Base-by-base conservation (phyloP, 106 monocot species). In the Dioscorea alata region DNA sequence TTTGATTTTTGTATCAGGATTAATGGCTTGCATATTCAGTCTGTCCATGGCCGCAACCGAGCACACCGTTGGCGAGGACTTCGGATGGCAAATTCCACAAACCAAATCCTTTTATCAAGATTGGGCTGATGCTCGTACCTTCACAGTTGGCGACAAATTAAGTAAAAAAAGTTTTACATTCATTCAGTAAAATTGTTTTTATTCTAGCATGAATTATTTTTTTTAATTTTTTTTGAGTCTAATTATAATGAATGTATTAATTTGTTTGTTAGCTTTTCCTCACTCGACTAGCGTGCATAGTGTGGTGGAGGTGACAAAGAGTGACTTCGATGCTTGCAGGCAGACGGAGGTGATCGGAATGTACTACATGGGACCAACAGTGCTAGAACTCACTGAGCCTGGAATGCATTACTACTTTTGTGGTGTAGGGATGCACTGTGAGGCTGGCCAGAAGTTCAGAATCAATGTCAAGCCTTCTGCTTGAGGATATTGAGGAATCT, bases 361-460 rank as follows among this genome's bases (percentile, higher is more conserved):
- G 48, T 76, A 70, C 71, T 69, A 78, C 69, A 16, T 25, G 6
- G 88, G 91, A 8, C 81, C 88, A 8, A 68, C 85, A 54, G 68
- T 83, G 49, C 33, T 95, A 4, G 69, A 74, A 62, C 69, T 91
- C 21, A 79, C 65, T 14, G 69, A 67, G 57, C 73, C 94, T 0
- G 94, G 91, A 0, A 59, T 67, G 12, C 91, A 80, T 67, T 91
- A 84, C 81, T 88, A 79, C 81, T 84, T 75, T 73, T 88, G 79
- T 63, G 85, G 81, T 19, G 28, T 95, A 19, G 91, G 88, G 16
- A 53, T 73, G 28, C 88, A 91, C 75, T 95, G 94, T 52, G 83
- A 88, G 73, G 64, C 48, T 12, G 88, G 91, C 24, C 85, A 85
- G 75, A 91, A 91, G 79, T 77, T 95, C 9, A 66, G 65, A 62